Base-by-base conservation (phyloP, 306 rosid genomes). In the Vigna trinervia region DNA sequence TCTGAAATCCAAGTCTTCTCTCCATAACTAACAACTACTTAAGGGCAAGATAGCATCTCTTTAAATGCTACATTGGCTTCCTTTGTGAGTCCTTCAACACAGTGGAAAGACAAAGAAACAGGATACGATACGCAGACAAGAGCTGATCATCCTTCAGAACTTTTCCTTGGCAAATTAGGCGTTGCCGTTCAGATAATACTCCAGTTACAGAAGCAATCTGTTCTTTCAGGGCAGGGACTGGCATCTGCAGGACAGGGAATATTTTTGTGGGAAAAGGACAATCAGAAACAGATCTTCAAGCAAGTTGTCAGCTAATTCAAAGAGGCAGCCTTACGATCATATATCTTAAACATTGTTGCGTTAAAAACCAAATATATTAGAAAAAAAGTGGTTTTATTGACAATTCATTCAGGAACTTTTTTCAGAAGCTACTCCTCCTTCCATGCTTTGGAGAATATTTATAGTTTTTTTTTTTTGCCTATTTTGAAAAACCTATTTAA, bases 211-310 rank as follows among this genome's bases (percentile, higher is more conserved):
- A 81, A 69, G 87, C 89, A 86, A 86, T 83, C 60, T 80, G 87
- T 70, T 83, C 89, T 78, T 86, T 86, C 76, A 86, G 46, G 74
- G 82, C 89, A 78, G 89, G 87, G 47, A 86, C 98, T 32, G 99
- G 92, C 99, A 96, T 87, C 99, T 96, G 86, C 79, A 88, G 54
- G 81, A 81, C 58, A 83, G 48, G 39, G 76, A 45, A 80, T 60
- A 76, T 32, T 20, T 23, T 48, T 19, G 70, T 14, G 71, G 11
- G 63, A 71, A 41, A 30, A 74, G 17, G 28, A 20, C 22, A 78
- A 41, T 10, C 23, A 47, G 68, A 71, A 65, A 78, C 65, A 78
- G 47, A 65, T 58, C 20, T 47, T 66, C 47, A 56, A 59, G 46
- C 68, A 47, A 4, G 79, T 36, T 71, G 69, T 50, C 12, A 14